Evolutionary conservation across 805 yeast species (phyloP).

Genomic region (Saccharomycopsis fermentans): DNA sequence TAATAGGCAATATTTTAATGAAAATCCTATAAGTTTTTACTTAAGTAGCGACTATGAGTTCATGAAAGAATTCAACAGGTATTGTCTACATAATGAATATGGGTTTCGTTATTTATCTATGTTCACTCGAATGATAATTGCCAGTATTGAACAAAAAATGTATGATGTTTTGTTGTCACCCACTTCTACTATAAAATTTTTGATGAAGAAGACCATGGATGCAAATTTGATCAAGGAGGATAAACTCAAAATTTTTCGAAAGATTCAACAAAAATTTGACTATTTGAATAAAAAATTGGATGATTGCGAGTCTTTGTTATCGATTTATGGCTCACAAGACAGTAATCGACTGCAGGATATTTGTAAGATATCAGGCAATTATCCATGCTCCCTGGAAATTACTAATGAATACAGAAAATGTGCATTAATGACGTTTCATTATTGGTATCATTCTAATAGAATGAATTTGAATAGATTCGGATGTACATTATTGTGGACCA

Average conservation of each 20-base stretch:
- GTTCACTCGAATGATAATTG: not conserved
- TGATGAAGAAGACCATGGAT: not conserved
- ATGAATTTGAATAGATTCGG: constrained; percentile 5
- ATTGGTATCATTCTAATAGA: constrained; percentile 1
- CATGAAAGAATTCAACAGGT: constrained; percentile 1
- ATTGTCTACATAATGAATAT: not conserved
- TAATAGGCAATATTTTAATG: not conserved
- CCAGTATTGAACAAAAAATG: not conserved
- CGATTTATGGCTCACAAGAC: not conserved
- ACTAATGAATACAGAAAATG: not conserved
- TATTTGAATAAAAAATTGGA: not conserved
- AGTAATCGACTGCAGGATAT: not conserved
- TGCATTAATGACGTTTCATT: not conserved
- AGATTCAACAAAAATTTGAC: not conserved
- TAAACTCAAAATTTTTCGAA: not conserved
- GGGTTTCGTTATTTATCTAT: constrained; percentile 3
- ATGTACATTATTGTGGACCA: not conserved
- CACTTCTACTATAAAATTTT: not conserved
- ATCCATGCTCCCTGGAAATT: not conserved
- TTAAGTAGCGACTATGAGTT: constrained; percentile 1
- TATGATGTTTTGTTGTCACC: constrained; percentile 5
- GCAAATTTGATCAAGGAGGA: not conserved
- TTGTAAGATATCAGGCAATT: not conserved
- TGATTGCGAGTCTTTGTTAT: not conserved
- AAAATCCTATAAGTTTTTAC: not conserved